phyloP scores from a whole-genome alignment of 2,329 filamentous ascomycete genomes.

The Chrysoporthe puriensis region DNA sequence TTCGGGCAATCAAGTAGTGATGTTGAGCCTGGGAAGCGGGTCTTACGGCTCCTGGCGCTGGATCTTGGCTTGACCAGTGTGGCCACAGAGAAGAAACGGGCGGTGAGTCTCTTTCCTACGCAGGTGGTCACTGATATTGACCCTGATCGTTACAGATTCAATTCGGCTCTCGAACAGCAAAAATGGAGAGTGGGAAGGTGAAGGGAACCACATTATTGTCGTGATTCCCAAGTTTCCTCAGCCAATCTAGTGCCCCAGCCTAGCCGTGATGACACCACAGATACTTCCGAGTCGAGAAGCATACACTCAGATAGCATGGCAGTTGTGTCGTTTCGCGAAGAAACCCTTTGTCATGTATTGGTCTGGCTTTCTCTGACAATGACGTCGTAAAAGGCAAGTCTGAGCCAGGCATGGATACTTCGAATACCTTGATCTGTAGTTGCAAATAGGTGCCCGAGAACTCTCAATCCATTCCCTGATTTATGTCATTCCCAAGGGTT shows the following conservation, averaged over 20 bases:
- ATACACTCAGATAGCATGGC: conserved; percentile 21
- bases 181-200: conserved; percentile 72
- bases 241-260: conserved; percentile 21
- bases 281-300: conserved; percentile 70
- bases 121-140: neutral
- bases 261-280: conserved; percentile 71
- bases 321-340: conserved; percentile 54
- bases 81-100: conserved; percentile 88
- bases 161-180: conserved; percentile 80
- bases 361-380: conserved; percentile 36
- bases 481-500: no score
- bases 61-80: conserved; percentile 72
- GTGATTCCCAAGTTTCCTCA: conserved; percentile 35
- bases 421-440: neutral
- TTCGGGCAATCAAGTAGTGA: conserved; percentile 60
- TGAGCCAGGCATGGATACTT: conserved; percentile 35
- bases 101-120: conserved; percentile 57
- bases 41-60: conserved; percentile 77
- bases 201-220: conserved; percentile 69
- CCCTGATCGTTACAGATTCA: conserved; percentile 61
- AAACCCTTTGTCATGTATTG: conserved; percentile 47
- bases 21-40: conserved; percentile 79
- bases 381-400: conserved; percentile 45
- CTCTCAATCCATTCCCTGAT: no score
- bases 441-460: neutral